Evolutionary conservation across 306 rosid species (phyloP), one percentile per base, ranked within the genome.

Genomic region (Castanospermum australe): DNA sequence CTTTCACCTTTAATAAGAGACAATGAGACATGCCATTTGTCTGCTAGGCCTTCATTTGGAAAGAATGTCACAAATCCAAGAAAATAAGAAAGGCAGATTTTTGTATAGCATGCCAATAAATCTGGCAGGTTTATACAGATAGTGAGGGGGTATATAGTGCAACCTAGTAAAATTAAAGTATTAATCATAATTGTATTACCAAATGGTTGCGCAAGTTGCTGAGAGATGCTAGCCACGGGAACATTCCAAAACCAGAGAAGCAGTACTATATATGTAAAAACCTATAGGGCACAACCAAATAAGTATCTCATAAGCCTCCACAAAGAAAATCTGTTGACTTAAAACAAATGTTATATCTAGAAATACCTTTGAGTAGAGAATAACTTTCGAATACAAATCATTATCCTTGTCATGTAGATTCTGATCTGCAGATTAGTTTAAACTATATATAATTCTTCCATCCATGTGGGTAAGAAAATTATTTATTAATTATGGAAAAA

Each of bases 191-290:
- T 21, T 38, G 60, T 28, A 67, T 77, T 92, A 92, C 99, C 98
- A 65, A 95, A 95, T 42, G 98, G 99, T 80, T 86, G 96, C 56
- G 91, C 92, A 63, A 95, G 94, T 74, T 91, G 94, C 59, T 79
- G 84, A 2, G 93, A 85, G 75, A 95, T 76, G 67, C 77, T 76
- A 71, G 97, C 96, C 78, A 95, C 93, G 25, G 98, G 97, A 80
- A 68, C 88, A 17, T 87, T 87, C 99, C 99, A 95, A 87, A 80
- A 92, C 96, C 97, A 95, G 75, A 81, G 72, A 59, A 92, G 24
- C 63, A 95, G 79, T 64, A 78, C 32, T 66, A 79, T 35, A 84
- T 88, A 90, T 14, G 86, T 84, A 54, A 88, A 14, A 83, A 88
- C 88, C 95, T 94, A 61, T 81, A 79, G 5, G 41, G 24, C 50